Conservation (phyloP, 2,329 filamentous ascomycete genomes). For the Fusarium decemcellulare region DNA sequence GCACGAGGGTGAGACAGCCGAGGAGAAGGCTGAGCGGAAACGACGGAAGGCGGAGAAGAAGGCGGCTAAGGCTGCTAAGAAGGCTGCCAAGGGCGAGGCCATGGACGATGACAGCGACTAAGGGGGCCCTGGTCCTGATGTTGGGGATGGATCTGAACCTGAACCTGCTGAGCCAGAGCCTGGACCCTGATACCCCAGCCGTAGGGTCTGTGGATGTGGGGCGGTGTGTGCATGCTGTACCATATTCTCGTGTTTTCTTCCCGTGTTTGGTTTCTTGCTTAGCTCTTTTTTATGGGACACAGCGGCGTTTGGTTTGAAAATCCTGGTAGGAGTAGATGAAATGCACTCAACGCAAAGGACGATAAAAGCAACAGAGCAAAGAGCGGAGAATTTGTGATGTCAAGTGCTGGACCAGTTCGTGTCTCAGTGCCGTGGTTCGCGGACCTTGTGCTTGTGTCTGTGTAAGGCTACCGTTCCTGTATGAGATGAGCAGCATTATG, state of each 20-base stretch:
- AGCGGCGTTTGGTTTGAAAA: slow-evolving; percentile 50
- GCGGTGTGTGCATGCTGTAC: slow-evolving; percentile 47
- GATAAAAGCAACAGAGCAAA: slow-evolving; percentile 35
- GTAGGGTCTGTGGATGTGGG: slow-evolving; percentile 43
- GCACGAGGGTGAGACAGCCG: slow-evolving; percentile 81
- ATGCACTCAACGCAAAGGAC: slow-evolving; percentile 49
- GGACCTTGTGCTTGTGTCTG: slow-evolving; percentile 17
- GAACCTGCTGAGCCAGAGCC: slow-evolving; percentile 1
- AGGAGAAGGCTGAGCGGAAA: slow-evolving; percentile 76
- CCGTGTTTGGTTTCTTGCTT: slow-evolving; percentile 43
- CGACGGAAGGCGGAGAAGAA: slow-evolving; percentile 73
- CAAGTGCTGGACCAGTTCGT: slow-evolving; percentile 8
- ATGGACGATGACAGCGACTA: slow-evolving; percentile 68
- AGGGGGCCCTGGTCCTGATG: slow-evolving; percentile 29
- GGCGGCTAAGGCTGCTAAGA: slow-evolving; percentile 70
- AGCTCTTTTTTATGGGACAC: slow-evolving; percentile 39
- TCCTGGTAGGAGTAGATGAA: slow-evolving; percentile 49
- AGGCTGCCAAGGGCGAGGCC: slow-evolving; percentile 65
- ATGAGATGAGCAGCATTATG: slow-evolving; percentile 12
- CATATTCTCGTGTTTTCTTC: slow-evolving; percentile 43
- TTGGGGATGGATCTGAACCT: slow-evolving; percentile 20
- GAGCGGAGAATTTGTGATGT: slow-evolving; percentile 11
- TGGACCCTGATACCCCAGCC: slow-evolving; percentile 41
- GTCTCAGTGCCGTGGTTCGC: slow-evolving; percentile 22
- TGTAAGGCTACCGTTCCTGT: slow-evolving; percentile 18